Percentiles rank a stretch among this genome's conserved stretches.
These are phyloP conservation scores for Ogataea salicorniae DNA, from an alignment of 805 yeast species.

Conservation along the genomic window DNA sequence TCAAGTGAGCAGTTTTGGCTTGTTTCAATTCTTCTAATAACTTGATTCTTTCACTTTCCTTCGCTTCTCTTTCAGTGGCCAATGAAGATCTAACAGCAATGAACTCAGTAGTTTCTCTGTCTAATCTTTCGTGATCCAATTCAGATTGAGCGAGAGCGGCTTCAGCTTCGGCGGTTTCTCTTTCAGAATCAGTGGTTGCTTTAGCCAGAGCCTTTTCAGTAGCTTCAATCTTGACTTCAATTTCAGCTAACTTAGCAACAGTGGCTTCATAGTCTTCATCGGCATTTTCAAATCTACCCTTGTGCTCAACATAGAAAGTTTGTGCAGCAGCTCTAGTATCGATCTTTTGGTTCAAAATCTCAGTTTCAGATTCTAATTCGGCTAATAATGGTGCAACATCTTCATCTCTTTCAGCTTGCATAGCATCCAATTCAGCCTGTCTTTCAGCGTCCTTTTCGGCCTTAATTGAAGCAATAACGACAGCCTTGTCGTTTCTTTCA, in stretches of 20 bases:
- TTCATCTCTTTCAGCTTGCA: slow-evolving; percentile 50
- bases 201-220: slow-evolving; percentile 35
- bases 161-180: slow-evolving; percentile 24
- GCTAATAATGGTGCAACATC: slow-evolving; percentile 50
- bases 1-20: slow-evolving; percentile 31
- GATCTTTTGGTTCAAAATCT: slow-evolving; percentile 44
- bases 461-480: slow-evolving; percentile 39
- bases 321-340: slow-evolving; percentile 43
- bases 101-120: slow-evolving; percentile 26
- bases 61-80: slow-evolving; percentile 37
- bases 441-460: slow-evolving; percentile 40
- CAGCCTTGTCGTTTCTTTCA: slow-evolving; percentile 40
- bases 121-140: slow-evolving; percentile 26
- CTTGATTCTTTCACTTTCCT: slow-evolving; percentile 36
- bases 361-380: slow-evolving; percentile 45
- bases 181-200: slow-evolving; percentile 27
- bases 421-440: slow-evolving; percentile 38
- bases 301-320: slow-evolving; percentile 40
- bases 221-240: slow-evolving; percentile 37
- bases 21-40: slow-evolving; percentile 33
- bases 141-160: slow-evolving; percentile 21
- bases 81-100: slow-evolving; percentile 32
- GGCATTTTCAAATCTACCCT: slow-evolving; percentile 40
- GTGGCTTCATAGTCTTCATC: slow-evolving; percentile 38
- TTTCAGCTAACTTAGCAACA: slow-evolving; percentile 37